Evolutionary conservation across 164 flowering plant genomes (phyloP), one percentile per base, ranked within the genome.

Genomic region (Sedum album): DNA sequence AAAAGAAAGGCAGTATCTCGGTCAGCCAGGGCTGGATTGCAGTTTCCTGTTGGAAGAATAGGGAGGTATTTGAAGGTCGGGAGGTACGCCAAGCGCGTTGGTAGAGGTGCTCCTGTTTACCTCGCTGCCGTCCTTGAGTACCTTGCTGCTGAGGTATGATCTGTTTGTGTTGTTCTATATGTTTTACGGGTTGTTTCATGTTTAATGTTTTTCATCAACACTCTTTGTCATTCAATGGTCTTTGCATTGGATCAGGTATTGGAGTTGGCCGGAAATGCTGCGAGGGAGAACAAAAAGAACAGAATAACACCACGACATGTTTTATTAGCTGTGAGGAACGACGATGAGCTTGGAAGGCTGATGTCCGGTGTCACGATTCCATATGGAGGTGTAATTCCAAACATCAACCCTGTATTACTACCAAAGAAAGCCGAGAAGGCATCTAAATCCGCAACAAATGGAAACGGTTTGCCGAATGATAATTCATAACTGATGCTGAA

Each of bases 191-290:
- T 35, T 35, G 38, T 35, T 35, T 35, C 38, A 35, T 3, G 38
- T 3, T 35, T 35, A 7, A 35, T 35, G 38, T n/a, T n/a, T n/a
- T n/a, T n/a, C n/a, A n/a, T n/a, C n/a, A n/a, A n/a, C n/a, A n/a
- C n/a, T n/a, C n/a, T n/a, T n/a, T n/a, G n/a, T n/a, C n/a, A n/a
- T n/a, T n/a, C n/a, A n/a, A n/a, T n/a, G n/a, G n/a, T 41, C 11
- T 44, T 4, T 18, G 31, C 4, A 62, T 26, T 60, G 31, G 31
- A 11, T 35, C 33, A 88, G 93, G 90, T 88, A 51, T 23, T 88
- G 70, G 93, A 88, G 74, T 69, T 88, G 76, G 93, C 93, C 14
- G 90, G 93, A n/a, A 88, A 88, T 73, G 93, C 89, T 0, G 86
- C 93, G 2, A 76, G 88, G 14, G 90, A 88, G 68, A 88, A 85